A percentile compares a stretch with the other conserved stretches of the same genome.
These are phyloP conservation scores for Cyberlindnera japonica DNA, from an alignment of 805 yeast genomes.

Conservation along the genomic window DNA sequence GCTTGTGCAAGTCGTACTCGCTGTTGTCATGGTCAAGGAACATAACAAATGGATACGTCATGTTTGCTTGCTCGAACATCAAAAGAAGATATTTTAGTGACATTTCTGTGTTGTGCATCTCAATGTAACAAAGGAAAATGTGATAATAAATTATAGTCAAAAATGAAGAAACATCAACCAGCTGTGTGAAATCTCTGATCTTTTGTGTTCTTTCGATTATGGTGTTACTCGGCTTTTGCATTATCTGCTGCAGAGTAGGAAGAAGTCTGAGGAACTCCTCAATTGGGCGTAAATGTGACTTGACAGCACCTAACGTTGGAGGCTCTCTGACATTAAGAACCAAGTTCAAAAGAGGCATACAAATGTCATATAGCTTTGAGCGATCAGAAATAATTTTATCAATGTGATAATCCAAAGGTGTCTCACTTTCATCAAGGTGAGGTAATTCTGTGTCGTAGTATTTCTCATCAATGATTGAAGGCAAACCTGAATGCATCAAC, in stretches of 20 bases:
- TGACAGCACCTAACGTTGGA: slow-evolving; percentile 16
- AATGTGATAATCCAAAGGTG: slow-evolving; percentile 20
- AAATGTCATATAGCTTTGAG: slow-evolving; percentile 13
- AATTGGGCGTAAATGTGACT: slow-evolving; percentile 12
- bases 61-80: slow-evolving; percentile 6
- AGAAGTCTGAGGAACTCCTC: slow-evolving; percentile 7
- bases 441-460: slow-evolving; percentile 27
- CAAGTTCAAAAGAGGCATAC: slow-evolving; percentile 19
- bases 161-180: slow-evolving; percentile 17
- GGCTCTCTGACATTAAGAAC: slow-evolving; percentile 19
- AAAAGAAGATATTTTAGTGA: slow-evolving; percentile 16
- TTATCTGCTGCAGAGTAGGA: slow-evolving; percentile 14
- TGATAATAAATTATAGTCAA: slow-evolving; percentile 24
- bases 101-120: slow-evolving; percentile 7
- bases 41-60: slow-evolving; percentile 12
- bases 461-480: slow-evolving; percentile 21
- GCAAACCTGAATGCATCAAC: slow-evolving; percentile 21
- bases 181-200: slow-evolving; percentile 4
- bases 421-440: slow-evolving; percentile 21
- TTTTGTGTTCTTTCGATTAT: slow-evolving; percentile 19
- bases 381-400: slow-evolving; percentile 18
- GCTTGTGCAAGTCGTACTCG: slow-evolving; percentile 18
- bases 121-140: slow-evolving; percentile 21
- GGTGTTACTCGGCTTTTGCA: slow-evolving; percentile 18
- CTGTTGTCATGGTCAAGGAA: slow-evolving; percentile 16